phyloP scores from a whole-genome alignment of 2,329 filamentous ascomycete genomes.

The Metarhizium guizhouense region DNA sequence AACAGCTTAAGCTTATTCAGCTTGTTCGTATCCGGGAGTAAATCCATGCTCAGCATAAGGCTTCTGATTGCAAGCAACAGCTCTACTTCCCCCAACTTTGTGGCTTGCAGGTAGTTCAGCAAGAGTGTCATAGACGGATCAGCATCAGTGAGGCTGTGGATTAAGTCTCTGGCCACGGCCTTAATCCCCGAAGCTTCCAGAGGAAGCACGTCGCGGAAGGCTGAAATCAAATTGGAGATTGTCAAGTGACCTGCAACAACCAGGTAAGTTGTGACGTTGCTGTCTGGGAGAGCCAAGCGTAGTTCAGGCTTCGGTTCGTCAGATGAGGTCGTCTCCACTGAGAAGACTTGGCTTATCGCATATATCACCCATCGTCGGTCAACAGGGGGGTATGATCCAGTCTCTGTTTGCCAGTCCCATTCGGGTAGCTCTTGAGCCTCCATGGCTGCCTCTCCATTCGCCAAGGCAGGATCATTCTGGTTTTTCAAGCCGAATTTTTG shows the following conservation, averaged over 20 bases:
- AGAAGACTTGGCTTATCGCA: slow-evolving; percentile 52
- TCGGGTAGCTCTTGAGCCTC: slow-evolving; percentile 25
- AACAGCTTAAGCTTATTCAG: slow-evolving; percentile 22
- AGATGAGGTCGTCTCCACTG: slow-evolving; percentile 37
- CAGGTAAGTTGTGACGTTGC: slow-evolving; percentile 49
- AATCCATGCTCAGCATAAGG: slow-evolving; percentile 61
- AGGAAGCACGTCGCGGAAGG: slow-evolving; percentile 41
- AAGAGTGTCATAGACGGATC: slow-evolving; percentile 62
- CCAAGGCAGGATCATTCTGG: slow-evolving; percentile 9
- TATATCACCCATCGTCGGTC: slow-evolving; percentile 59
- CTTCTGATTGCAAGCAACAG: slow-evolving; percentile 56
- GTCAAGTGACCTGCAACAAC: slow-evolving; percentile 52
- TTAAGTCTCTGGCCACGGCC: slow-evolving; percentile 51
- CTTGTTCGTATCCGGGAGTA: slow-evolving; percentile 35
- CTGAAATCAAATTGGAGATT: slow-evolving; percentile 47
- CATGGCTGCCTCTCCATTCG: slow-evolving; percentile 11
- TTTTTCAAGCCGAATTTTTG: slow-evolving; percentile 38
- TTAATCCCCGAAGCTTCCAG: slow-evolving; percentile 33
- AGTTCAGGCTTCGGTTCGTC: slow-evolving; percentile 25
- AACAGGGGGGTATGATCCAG: slow-evolving; percentile 40
- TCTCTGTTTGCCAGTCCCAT: slow-evolving; percentile 41
- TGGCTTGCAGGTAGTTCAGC: slow-evolving; percentile 54
- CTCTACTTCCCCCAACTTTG: slow-evolving; percentile 56
- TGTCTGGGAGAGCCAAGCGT: slow-evolving; percentile 35
- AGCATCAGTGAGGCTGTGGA: slow-evolving; percentile 52